Percentiles rank a stretch among this genome's conserved stretches.
Evolutionary conservation across 2,329 filamentous ascomycete species (phyloP).

Genomic region (Trichophyton rubrum): DNA sequence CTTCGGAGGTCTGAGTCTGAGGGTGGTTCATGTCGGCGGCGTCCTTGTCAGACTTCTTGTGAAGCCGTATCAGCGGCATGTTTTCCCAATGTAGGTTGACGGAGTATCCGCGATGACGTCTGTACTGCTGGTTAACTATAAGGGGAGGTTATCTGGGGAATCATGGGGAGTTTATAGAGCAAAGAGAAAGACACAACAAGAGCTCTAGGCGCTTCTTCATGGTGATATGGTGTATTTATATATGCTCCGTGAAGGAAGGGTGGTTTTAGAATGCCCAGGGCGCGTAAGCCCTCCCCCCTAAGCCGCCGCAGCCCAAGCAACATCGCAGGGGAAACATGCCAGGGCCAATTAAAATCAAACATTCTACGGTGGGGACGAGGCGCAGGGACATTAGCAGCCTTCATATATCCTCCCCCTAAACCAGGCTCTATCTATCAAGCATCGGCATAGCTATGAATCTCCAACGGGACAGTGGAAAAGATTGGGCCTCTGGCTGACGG

Average conservation of each 20-base stretch:
- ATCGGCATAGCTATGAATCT: too few relatives aligned
- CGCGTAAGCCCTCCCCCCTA: conserved; percentile 2
- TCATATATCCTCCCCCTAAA: too few relatives aligned
- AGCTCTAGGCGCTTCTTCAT: neutral
- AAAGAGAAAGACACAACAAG: neutral
- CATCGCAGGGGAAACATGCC: neutral
- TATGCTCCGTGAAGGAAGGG: neutral
- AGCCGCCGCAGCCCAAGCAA: neutral
- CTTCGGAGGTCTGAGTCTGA: conserved; percentile 11
- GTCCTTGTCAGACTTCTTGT: conserved; percentile 46
- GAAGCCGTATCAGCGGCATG: conserved; percentile 48
- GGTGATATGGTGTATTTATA: neutral
- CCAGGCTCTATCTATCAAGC: too few relatives aligned
- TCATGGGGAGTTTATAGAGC: neutral
- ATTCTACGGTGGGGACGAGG: neutral
- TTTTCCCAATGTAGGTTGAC: neutral
- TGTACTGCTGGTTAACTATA: neutral
- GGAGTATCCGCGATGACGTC: neutral
- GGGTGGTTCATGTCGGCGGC: conserved; percentile 13
- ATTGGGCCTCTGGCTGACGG: too few relatives aligned
- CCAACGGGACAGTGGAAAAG: too few relatives aligned
- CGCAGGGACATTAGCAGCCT: neutral
- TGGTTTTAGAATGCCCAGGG: neutral
- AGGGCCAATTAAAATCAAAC: neutral
- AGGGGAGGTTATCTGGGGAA: neutral